Percentiles rank a stretch among this genome's conserved stretches.
Conservation (phyloP, 306 rosid species). For the Vigna hirtella region DNA sequence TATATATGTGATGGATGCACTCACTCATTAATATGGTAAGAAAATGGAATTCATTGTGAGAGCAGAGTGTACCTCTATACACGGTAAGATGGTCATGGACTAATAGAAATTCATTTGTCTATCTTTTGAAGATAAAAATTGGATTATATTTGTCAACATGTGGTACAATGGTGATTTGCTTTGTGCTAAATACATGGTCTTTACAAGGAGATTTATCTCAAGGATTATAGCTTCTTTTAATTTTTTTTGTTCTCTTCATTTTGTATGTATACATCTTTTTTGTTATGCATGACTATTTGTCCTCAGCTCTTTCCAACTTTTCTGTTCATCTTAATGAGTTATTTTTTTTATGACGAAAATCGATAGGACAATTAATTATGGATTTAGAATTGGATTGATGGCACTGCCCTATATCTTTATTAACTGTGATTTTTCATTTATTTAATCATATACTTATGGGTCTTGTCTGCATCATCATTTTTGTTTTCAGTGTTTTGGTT, state of each 20-base stretch:
- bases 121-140: neutral
- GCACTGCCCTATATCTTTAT: neutral
- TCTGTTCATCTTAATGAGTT: neutral
- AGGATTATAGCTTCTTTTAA: neutral
- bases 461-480: neutral
- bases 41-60: neutral
- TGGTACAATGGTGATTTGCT: neutral
- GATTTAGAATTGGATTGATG: neutral
- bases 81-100: neutral
- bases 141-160: neutral
- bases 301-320: neutral
- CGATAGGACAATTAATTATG: neutral
- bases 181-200: neutral
- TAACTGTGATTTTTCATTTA: neutral
- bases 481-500: conserved; percentile 23
- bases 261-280: neutral
- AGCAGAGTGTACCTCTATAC: neutral
- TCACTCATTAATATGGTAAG: neutral
- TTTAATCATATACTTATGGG: neutral
- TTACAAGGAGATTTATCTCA: neutral
- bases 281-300: neutral
- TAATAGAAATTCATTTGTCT: neutral
- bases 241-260: neutral
- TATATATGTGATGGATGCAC: neutral
- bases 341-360: neutral